phyloP scores from a whole-genome alignment of 805 yeast species.

The Kuraishia hungarica region DNA sequence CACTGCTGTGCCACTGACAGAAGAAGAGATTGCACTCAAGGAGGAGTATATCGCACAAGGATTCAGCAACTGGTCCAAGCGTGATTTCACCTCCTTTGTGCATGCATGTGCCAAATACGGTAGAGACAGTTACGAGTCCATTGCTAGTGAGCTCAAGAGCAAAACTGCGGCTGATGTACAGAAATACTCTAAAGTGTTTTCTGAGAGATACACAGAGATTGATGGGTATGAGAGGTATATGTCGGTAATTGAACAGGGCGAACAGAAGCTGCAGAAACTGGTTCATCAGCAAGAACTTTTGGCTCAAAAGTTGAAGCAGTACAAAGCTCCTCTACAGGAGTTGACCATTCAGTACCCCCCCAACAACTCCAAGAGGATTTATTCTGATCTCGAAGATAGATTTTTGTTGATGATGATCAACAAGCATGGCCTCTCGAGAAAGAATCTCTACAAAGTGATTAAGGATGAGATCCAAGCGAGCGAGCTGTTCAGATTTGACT shows the following conservation, averaged over 20 bases:
- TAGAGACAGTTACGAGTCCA: constrained; percentile 59
- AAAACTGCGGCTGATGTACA: constrained; percentile 74
- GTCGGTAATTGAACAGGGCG: constrained; percentile 80
- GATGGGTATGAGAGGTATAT: constrained; percentile 86
- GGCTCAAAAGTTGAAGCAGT: constrained; percentile 63
- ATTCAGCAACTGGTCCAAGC: constrained; percentile 73
- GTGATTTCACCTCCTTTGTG: constrained; percentile 81
- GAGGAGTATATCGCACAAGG: constrained; percentile 57
- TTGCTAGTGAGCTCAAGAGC: constrained; percentile 73
- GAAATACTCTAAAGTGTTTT: constrained; percentile 70
- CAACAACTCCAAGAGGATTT: constrained; percentile 68
- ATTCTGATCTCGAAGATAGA: constrained; percentile 63
- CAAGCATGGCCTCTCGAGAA: constrained; percentile 55
- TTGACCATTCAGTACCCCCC: constrained; percentile 64
- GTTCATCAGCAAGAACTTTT: constrained; percentile 71
- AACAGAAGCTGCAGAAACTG: constrained; percentile 61
- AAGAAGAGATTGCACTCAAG: constrained; percentile 65
- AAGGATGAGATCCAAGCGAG: constrained; percentile 55
- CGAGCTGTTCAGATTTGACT: constrained; percentile 60
- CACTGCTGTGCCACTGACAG: constrained; percentile 73
- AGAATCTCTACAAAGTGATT: constrained; percentile 51
- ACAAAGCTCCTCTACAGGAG: constrained; percentile 73
- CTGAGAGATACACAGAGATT: constrained; percentile 70
- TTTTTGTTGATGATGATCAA: constrained; percentile 53
- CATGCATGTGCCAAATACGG: constrained; percentile 72